A percentile compares a stretch with the other conserved stretches of the same genome.
phyloP scores from a whole-genome alignment of 2,329 filamentous ascomycete species.

The Ophiostoma populinum region DNA sequence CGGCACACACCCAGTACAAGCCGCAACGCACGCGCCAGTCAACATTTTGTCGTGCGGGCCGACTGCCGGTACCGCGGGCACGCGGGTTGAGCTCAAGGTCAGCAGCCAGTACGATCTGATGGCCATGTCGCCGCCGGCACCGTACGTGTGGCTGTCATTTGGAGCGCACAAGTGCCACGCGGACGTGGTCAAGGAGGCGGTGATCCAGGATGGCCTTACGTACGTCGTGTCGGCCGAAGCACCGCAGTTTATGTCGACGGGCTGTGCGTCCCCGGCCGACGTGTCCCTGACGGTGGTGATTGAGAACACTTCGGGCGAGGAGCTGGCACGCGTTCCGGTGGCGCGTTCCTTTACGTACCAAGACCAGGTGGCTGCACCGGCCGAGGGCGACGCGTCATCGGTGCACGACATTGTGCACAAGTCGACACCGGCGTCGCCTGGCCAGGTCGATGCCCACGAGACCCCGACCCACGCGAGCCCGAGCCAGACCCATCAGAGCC shows the following conservation, averaged over 20 bases:
- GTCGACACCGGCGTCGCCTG: constrained; percentile 23
- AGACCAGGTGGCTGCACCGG: constrained; percentile 10
- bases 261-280: constrained; percentile 26
- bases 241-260: constrained; percentile 40
- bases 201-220: constrained; percentile 35
- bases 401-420: constrained; percentile 25
- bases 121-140: constrained; percentile 33
- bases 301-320: constrained; percentile 33
- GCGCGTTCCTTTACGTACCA: constrained; percentile 28
- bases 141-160: constrained; percentile 53
- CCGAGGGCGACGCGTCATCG: constrained; percentile 13
- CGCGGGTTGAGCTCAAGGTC: constrained; percentile 56
- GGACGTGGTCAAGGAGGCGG: constrained; percentile 37
- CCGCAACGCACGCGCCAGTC: constrained; percentile 9
- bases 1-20: too few relatives aligned
- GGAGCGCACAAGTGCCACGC: constrained; percentile 59
- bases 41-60: constrained; percentile 52
- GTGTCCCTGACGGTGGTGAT: constrained; percentile 38
- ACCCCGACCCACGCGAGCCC: constrained; percentile 17
- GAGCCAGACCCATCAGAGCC: too few relatives aligned
- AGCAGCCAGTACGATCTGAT: constrained; percentile 58
- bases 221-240: constrained; percentile 58
- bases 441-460: constrained; percentile 21
- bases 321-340: constrained; percentile 31
- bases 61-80: constrained; percentile 47